A percentile compares a stretch with the other conserved stretches of the same genome.
phyloP scores from a whole-genome alignment of 1,284 basidiomycete species.

The Naganishia liquefaciens region DNA sequence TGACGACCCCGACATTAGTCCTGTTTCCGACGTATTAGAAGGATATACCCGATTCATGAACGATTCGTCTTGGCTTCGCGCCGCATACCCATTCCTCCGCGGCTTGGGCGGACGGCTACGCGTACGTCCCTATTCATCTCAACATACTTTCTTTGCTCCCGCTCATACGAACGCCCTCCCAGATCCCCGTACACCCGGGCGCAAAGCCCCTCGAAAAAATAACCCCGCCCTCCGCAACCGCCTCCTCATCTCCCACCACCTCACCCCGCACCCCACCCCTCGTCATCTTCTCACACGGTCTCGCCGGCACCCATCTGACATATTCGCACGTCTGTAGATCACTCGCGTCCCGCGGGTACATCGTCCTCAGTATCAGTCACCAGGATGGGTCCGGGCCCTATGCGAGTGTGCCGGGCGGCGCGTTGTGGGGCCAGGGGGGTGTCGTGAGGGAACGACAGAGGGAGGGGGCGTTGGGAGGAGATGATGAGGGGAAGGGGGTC shows the following conservation, averaged over 20 bases:
- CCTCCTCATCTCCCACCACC: neutral
- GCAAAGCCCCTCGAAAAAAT: slow-evolving; percentile 12
- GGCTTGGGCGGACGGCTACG: slow-evolving; percentile 39
- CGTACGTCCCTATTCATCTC: slow-evolving; percentile 30
- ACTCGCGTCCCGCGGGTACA: slow-evolving; percentile 70
- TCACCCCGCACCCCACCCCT: slow-evolving; percentile 61
- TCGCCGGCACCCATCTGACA: slow-evolving; percentile 67
- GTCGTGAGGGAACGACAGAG: slow-evolving; percentile 27
- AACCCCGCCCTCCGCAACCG: slow-evolving; percentile 20
- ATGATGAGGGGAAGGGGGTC: slow-evolving; percentile 17
- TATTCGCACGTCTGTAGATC: slow-evolving; percentile 67
- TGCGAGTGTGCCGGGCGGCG: slow-evolving; percentile 46
- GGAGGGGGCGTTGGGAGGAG: slow-evolving; percentile 13
- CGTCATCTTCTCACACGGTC: slow-evolving; percentile 76
- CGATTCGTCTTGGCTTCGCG: slow-evolving; percentile 26
- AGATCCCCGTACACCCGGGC: slow-evolving; percentile 41
- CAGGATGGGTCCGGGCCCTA: slow-evolving; percentile 69
- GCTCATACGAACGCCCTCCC: neutral
- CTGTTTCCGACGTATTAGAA: slow-evolving; percentile 15
- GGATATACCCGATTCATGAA: slow-evolving; percentile 28
- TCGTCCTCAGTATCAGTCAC: slow-evolving; percentile 76
- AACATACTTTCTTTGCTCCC: neutral
- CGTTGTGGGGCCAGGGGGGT: slow-evolving; percentile 4
- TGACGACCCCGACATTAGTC: neutral
- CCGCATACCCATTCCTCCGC: slow-evolving; percentile 33